Percentiles rank a stretch among this genome's conserved stretches.
Conservation (phyloP, 257 asterid genomes). For the Lycium barbarum region DNA sequence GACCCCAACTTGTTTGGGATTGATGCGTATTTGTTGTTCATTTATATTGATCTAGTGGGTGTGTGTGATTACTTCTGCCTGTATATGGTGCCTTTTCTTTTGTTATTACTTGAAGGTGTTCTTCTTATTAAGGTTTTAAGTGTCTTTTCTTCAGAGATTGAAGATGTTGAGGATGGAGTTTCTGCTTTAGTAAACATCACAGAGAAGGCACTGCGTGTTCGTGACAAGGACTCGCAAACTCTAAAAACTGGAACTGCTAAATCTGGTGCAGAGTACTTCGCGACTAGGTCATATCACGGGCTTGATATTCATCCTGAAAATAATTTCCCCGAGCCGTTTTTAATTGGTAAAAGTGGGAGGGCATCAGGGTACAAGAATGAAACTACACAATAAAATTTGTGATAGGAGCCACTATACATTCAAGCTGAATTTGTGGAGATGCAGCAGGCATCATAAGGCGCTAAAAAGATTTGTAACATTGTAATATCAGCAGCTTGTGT, state of each 20-base stretch:
- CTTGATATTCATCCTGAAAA: constrained; percentile 60
- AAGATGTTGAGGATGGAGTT: constrained; percentile 64
- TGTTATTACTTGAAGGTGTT: not conserved
- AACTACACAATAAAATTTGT: constrained; percentile 26
- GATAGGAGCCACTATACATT: not conserved
- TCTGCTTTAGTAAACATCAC: constrained; percentile 71
- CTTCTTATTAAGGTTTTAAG: not conserved
- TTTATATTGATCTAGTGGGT: not conserved
- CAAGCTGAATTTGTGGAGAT: not conserved
- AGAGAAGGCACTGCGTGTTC: constrained; percentile 75
- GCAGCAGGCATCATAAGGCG: not conserved
- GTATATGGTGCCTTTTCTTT: not conserved
- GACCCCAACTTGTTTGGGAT: too few species aligned
- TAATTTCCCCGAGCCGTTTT: constrained; percentile 53
- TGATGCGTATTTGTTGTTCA: not conserved
- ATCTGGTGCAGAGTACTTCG: constrained; percentile 89
- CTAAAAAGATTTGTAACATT: not conserved
- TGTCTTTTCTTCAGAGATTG: constrained; percentile 47
- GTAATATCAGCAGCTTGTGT: not conserved
- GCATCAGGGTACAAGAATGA: constrained; percentile 82
- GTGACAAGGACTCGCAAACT: constrained; percentile 49
- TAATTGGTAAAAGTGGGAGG: constrained; percentile 80
- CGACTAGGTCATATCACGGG: constrained; percentile 79
- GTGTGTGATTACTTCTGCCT: not conserved
- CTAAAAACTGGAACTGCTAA: constrained; percentile 52